Evolutionary conservation across 2,329 filamentous ascomycete species (phyloP).

Genomic region (Paracoccidioides lutzii): DNA sequence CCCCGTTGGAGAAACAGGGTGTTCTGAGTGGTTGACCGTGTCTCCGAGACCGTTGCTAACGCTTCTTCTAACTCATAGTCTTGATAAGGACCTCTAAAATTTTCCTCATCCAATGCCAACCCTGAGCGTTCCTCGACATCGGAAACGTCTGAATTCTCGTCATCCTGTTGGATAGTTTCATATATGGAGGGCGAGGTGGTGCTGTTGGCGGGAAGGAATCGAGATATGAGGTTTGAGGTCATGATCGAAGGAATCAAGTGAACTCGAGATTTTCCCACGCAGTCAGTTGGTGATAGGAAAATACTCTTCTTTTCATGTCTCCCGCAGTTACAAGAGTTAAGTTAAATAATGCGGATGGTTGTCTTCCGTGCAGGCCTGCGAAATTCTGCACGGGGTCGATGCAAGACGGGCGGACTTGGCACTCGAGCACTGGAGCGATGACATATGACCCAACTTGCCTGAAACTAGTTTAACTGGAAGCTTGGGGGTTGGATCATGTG

Average conservation of each 20-base stretch:
- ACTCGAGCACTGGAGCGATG: background rate
- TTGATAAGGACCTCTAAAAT: constrained; percentile 38
- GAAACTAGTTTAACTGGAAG: background rate
- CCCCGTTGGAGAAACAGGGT: constrained; percentile 26
- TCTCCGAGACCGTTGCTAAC: constrained; percentile 35
- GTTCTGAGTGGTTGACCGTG: constrained; percentile 35
- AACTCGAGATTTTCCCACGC: background rate
- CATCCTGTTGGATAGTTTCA: constrained; percentile 19
- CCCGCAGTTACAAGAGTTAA: background rate
- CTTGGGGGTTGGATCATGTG: background rate
- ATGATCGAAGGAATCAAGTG: constrained; percentile 24
- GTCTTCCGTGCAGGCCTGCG: background rate
- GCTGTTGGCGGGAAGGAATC: constrained; percentile 32
- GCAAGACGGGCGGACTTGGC: background rate
- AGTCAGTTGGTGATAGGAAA: background rate
- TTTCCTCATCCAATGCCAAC: constrained; percentile 38
- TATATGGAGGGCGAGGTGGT: constrained; percentile 22
- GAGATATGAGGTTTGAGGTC: constrained; percentile 42
- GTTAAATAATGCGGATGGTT: background rate
- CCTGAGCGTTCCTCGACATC: constrained; percentile 36
- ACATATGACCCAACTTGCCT: background rate
- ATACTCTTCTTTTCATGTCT: background rate
- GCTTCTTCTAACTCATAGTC: constrained; percentile 46
- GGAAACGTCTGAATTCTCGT: constrained; percentile 25
- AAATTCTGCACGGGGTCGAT: background rate